Evolutionary conservation across 2,329 filamentous ascomycete species (phyloP).

Genomic region (Parascedosporium putredinis): DNA sequence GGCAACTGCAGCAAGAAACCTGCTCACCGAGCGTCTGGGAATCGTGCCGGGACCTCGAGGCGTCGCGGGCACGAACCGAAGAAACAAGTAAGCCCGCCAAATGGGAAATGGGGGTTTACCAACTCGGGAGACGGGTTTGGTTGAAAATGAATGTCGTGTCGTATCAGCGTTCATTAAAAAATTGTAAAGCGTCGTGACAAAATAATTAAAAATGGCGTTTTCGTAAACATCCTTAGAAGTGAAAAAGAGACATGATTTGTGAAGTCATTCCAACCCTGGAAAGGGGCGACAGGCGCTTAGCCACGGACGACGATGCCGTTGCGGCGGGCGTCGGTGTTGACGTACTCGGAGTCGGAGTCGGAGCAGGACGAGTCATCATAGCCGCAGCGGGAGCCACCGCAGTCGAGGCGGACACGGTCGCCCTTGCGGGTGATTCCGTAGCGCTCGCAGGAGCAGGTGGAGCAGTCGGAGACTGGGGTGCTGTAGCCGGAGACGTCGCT

Average conservation of each 20-base stretch:
- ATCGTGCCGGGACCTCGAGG: not conserved
- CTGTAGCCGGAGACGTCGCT: conserved; percentile 70
- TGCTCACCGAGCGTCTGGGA: not conserved
- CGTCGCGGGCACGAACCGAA: conserved; percentile 1
- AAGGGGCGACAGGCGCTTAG: conserved; percentile 14
- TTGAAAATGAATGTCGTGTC: conserved; percentile 1
- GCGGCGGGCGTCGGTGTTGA: conserved; percentile 46
- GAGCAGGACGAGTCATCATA: conserved; percentile 64
- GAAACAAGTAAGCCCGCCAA: too few species aligned
- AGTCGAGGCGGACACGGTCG: conserved; percentile 92
- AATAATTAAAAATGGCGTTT: conserved; percentile 4
- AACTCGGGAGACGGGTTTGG: not conserved
- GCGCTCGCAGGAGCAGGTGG: conserved; percentile 83
- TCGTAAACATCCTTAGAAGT: not conserved
- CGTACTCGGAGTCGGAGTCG: conserved; percentile 35
- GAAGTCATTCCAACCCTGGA: not conserved
- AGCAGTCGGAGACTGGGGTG: conserved; percentile 65
- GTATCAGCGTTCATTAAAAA: conserved; percentile 4
- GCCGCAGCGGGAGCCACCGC: conserved; percentile 78
- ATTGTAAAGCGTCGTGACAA: not conserved
- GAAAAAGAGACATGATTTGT: not conserved
- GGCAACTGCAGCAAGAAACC: conserved; percentile 1
- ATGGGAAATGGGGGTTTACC: too few species aligned
- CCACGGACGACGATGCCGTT: conserved; percentile 48
- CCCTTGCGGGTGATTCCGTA: conserved; percentile 93